phyloP scores from a whole-genome alignment of 2,329 filamentous ascomycete species.

The Trichoderma hamatum region DNA sequence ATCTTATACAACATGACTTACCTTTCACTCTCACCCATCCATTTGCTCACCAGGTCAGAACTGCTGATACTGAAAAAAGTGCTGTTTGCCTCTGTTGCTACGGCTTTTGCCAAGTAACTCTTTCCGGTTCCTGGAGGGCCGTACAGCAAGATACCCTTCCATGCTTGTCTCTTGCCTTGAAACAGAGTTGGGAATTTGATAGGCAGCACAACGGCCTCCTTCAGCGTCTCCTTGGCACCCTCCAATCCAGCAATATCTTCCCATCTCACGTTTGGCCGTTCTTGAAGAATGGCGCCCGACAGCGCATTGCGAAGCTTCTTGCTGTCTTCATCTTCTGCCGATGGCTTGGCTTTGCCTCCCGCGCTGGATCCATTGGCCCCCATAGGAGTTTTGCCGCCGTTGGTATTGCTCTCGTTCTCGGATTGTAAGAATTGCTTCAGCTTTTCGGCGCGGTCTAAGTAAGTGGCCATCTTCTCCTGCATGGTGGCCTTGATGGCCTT shows the following conservation, averaged over 20 bases:
- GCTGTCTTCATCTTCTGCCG: conserved; percentile 81
- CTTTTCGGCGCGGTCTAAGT: conserved; percentile 99
- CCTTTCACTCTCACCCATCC: conserved; percentile 99
- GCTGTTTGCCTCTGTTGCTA: conserved; percentile 97
- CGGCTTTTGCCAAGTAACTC: conserved; percentile 94
- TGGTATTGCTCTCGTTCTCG: conserved; percentile 72
- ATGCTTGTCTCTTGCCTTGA: conserved; percentile 92
- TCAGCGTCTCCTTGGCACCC: conserved; percentile 91
- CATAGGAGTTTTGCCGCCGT: conserved; percentile 61
- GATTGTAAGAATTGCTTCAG: conserved; percentile 87
- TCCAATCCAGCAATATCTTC: conserved; percentile 97
- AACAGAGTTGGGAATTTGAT: conserved; percentile 99
- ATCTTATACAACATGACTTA: conserved; percentile 43
- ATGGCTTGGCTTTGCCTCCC: conserved; percentile 64
- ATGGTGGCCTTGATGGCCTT: conserved; percentile 97
- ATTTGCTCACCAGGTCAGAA: conserved; percentile 96
- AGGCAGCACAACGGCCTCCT: conserved; percentile 95
- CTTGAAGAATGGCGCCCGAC: conserved; percentile 87
- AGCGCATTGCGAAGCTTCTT: conserved; percentile 95
- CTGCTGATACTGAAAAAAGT: conserved; percentile 99
- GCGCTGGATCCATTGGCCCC: conserved; percentile 72
- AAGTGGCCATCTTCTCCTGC: conserved; percentile 89
- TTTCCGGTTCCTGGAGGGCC: conserved; percentile 97
- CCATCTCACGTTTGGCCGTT: conserved; percentile 96
- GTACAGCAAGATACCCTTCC: conserved; percentile 97